A percentile compares a stretch with the other conserved stretches of the same genome.
phyloP scores from a whole-genome alignment of 1,139 yeast species.

The Candida mesenterica region DNA sequence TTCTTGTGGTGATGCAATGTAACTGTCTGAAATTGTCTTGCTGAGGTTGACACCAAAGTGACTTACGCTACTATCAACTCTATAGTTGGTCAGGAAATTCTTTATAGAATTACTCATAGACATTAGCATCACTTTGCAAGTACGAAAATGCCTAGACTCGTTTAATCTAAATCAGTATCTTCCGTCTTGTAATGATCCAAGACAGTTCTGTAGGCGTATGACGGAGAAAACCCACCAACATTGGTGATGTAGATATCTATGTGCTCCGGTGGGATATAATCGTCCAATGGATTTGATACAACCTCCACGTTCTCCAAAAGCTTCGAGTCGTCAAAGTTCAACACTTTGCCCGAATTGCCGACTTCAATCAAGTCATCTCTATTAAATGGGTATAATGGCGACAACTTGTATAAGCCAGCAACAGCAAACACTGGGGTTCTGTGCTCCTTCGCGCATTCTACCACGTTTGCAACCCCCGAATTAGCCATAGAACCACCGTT shows the following conservation, averaged over 20 bases:
- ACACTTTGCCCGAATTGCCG: conserved; percentile 86
- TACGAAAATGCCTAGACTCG: not conserved
- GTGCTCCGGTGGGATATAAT: conserved; percentile 90
- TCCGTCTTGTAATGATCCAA: conserved; percentile 89
- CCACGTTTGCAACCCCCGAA: conserved; percentile 89
- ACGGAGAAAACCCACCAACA: conserved; percentile 95
- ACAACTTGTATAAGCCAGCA: conserved; percentile 88
- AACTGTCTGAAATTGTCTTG: too few relatives aligned
- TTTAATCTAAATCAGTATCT: conserved; percentile 49
- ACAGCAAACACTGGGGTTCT: conserved; percentile 94
- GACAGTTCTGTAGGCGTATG: conserved; percentile 91
- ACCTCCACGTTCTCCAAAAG: conserved; percentile 69
- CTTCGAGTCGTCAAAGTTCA: conserved; percentile 64
- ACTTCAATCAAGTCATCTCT: conserved; percentile 86
- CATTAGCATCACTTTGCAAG: too few relatives aligned
- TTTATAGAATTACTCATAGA: too few relatives aligned
- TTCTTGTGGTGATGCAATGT: too few relatives aligned
- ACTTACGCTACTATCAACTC: too few relatives aligned
- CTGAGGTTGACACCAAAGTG: too few relatives aligned
- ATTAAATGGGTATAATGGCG: conserved; percentile 93
- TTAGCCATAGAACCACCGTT: conserved; percentile 93
- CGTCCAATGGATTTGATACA: conserved; percentile 88
- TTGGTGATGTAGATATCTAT: conserved; percentile 94
- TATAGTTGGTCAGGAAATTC: too few relatives aligned
- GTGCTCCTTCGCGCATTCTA: conserved; percentile 94